These are phyloP conservation scores for Oryza glumipatula DNA, from an alignment of 176 grass and related monocot species.

Conservation along the genomic window DNA sequence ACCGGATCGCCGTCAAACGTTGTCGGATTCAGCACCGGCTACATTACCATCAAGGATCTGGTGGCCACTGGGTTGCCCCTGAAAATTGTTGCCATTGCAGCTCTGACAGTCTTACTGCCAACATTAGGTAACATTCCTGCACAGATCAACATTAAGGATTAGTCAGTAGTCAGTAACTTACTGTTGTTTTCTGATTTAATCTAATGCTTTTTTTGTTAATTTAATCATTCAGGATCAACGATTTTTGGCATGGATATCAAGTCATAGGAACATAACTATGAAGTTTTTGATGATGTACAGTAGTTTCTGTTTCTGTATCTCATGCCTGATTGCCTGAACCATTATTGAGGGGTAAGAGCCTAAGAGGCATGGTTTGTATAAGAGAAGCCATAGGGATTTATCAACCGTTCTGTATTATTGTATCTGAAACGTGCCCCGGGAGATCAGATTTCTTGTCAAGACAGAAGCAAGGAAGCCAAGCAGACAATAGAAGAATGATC, in stretches of 20 bases:
- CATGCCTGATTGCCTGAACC: not conserved
- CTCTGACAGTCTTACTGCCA: constrained; percentile 62
- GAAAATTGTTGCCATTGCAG: constrained; percentile 57
- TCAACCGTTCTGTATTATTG: not conserved
- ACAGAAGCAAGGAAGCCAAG: not conserved
- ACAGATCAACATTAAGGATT: not conserved
- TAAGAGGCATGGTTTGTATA: constrained; percentile 21
- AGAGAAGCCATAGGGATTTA: not conserved
- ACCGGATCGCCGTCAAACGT: constrained; percentile 72
- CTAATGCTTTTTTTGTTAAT: constrained; percentile 3
- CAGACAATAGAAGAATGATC: not conserved
- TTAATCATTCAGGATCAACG: constrained; percentile 34
- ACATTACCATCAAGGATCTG: constrained; percentile 77
- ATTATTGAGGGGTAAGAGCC: not conserved
- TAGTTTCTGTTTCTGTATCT: not conserved
- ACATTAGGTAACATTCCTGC: constrained; percentile 64
- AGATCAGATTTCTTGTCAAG: not conserved
- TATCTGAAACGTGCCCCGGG: not conserved
- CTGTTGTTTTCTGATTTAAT: not conserved
- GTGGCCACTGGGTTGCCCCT: constrained; percentile 64
- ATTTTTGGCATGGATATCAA: constrained; percentile 35
- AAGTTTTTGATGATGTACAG: constrained; percentile 25
- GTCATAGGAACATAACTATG: constrained; percentile 26
- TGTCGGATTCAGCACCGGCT: constrained; percentile 66
- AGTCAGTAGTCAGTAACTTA: not conserved